Conservation (phyloP, 2,329 filamentous ascomycete genomes). For the Xylogone sp. region DNA sequence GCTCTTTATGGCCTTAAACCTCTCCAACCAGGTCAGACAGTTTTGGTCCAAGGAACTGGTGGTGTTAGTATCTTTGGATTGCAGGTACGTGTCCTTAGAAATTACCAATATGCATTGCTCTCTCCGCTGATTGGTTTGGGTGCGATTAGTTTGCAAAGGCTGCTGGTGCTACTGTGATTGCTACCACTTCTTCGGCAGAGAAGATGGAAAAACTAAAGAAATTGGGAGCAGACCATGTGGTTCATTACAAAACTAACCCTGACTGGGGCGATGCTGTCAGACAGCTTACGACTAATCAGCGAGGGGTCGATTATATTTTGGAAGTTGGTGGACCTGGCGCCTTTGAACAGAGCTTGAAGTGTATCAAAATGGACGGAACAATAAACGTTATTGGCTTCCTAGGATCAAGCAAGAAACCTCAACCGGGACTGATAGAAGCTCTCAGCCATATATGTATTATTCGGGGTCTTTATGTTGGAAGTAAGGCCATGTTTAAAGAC, state of each 20-base stretch:
- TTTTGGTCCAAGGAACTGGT: slow-evolving; percentile 37
- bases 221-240: slow-evolving; percentile 52
- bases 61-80: slow-evolving; percentile 35
- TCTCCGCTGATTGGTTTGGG: neutral
- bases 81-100: slow-evolving; percentile 8
- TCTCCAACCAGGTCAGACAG: slow-evolving; percentile 23
- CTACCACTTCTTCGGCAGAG: slow-evolving; percentile 53
- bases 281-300: slow-evolving; percentile 38
- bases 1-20: slow-evolving; percentile 41
- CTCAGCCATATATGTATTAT: slow-evolving; percentile 15
- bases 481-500: slow-evolving; percentile 16
- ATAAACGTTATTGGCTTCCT: slow-evolving; percentile 31
- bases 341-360: slow-evolving; percentile 50
- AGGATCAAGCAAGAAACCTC: slow-evolving; percentile 26
- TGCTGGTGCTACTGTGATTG: slow-evolving; percentile 49
- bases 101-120: neutral
- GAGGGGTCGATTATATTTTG: slow-evolving; percentile 57
- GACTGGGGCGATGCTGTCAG: slow-evolving; percentile 56
- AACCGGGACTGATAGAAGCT: slow-evolving; percentile 25
- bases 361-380: slow-evolving; percentile 34
- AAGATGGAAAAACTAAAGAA: slow-evolving; percentile 50
- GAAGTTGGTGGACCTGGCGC: slow-evolving; percentile 63
- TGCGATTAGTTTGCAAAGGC: slow-evolving; percentile 39
- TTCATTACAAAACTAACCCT: slow-evolving; percentile 56
- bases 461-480: slow-evolving; percentile 19